Percentiles rank a stretch among this genome's conserved stretches.
Evolutionary conservation across 2,329 filamentous ascomycete species (phyloP).

Genomic region (Fusarium coicis): DNA sequence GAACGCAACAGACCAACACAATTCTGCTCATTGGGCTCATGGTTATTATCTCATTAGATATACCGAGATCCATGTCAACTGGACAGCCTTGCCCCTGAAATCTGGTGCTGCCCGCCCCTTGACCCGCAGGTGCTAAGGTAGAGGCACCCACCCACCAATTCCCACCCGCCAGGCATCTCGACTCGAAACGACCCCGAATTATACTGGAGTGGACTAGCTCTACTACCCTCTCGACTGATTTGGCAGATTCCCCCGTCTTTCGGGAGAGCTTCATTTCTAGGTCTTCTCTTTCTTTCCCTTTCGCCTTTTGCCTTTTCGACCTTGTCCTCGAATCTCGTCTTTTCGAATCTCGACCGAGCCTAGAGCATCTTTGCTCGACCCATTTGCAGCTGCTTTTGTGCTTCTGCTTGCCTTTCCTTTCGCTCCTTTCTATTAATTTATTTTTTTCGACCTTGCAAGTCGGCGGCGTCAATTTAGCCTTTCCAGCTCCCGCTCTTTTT

Average conservation of each 20-base stretch:
- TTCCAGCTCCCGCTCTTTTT: constrained; percentile 7
- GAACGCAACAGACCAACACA: neutral
- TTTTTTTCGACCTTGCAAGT: constrained; percentile 8
- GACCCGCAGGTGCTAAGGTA: constrained; percentile 28
- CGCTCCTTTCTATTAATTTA: constrained; percentile 23
- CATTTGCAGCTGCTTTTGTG: constrained; percentile 9
- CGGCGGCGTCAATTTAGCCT: neutral
- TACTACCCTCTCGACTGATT: constrained; percentile 26
- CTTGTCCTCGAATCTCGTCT: neutral
- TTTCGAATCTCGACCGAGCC: constrained; percentile 4
- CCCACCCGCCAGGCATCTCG: constrained; percentile 13
- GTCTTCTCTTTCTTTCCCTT: constrained; percentile 19
- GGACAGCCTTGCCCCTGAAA: constrained; percentile 39
- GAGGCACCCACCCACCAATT: constrained; percentile 24
- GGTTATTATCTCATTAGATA: constrained; percentile 1
- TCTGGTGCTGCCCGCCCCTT: constrained; percentile 39
- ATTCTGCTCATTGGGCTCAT: constrained; percentile 1
- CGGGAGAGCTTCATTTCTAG: constrained; percentile 29
- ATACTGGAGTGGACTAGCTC: constrained; percentile 29
- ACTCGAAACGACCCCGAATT: constrained; percentile 38
- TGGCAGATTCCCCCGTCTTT: constrained; percentile 36
- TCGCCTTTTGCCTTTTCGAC: constrained; percentile 2
- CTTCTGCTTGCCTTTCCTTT: constrained; percentile 20
- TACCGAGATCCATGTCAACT: constrained; percentile 23
- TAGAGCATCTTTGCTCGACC: constrained; percentile 10